Evolutionary conservation across 208 protist genomes (phyloP), one percentile per base, ranked within the genome.

Genomic region (Leptomonas pyrrhocoris): DNA sequence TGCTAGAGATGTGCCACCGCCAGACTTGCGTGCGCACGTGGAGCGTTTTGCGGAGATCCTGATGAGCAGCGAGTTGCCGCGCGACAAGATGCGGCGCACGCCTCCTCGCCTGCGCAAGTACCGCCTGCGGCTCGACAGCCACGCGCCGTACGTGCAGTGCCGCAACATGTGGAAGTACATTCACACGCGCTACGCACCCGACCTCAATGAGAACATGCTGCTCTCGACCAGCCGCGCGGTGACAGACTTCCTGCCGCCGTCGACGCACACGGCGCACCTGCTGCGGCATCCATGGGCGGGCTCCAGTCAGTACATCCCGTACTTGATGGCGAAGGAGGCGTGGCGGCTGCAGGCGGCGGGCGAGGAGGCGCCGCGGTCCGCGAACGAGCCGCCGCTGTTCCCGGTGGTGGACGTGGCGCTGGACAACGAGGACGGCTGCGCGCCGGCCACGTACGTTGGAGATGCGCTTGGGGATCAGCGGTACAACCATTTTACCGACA

Each of bases 391-490:
- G 30, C 42, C 64, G 42, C 16, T 61, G 65, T 70, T 70, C 38
- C 65, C 65, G 38, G 54, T 51, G 31, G 65, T 62, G 54, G 65
- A 70, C 18, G 54, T 70, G 28, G 65, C 30, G 49, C 65, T 70
- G 42, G 65, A 70, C 65, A 70, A 70, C 54, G 65, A 70, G 21
- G 65, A 70, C 54, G 65, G 65, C 65, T 70, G 65, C 19, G 65
- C 65, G 1, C 65, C 65, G 3, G 65, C 65, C 2, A 70, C 65
- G 15, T 70, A 70, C 65, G 38, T 70, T 1, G 62, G 54, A 2
- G 65, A 70, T 19, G 65, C 34, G 16, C 53, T 61, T 23, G 0
- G 54, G 25, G 60, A 51, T 0, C 54, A 51, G 5, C 18, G 43
- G 15, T 70, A 70, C 54, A 51, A 70, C 54, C 54, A 70, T 28